phyloP scores from a whole-genome alignment of 768 basidiomycete species.

The Russula griseocarnosa region DNA sequence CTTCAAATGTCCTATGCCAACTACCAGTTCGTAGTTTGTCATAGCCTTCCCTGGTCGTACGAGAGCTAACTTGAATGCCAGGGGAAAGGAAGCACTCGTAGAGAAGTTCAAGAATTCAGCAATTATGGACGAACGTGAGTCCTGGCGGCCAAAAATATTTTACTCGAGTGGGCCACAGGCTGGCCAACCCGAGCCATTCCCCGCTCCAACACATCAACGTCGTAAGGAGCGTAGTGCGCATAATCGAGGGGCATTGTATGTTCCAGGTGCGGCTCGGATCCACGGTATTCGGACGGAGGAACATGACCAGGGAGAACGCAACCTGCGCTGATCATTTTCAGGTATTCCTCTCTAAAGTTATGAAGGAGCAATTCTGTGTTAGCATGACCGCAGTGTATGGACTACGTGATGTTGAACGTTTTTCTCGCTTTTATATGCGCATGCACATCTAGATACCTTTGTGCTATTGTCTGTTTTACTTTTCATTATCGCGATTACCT shows the following conservation, averaged over 20 bases:
- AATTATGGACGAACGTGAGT: slow-evolving; percentile 82
- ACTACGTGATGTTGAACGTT: slow-evolving; percentile 10
- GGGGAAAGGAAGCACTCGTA: slow-evolving; percentile 86
- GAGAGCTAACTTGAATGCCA: slow-evolving; percentile 30
- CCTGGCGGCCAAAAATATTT: slow-evolving; percentile 83
- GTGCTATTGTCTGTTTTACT: slow-evolving; percentile 11
- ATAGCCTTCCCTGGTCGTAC: not conserved
- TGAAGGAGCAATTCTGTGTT: not conserved
- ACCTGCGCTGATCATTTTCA: slow-evolving; percentile 3
- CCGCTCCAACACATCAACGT: slow-evolving; percentile 72
- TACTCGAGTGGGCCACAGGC: slow-evolving; percentile 69
- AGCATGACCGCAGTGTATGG: not conserved
- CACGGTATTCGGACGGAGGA: slow-evolving; percentile 17
- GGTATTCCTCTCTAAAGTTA: not conserved
- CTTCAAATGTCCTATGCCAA: slow-evolving; percentile 91
- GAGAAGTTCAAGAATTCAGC: slow-evolving; percentile 91
- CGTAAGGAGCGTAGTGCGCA: slow-evolving; percentile 80
- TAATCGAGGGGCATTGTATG: slow-evolving; percentile 70
- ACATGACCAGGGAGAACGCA: slow-evolving; percentile 11
- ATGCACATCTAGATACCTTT: slow-evolving; percentile 23
- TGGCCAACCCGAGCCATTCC: slow-evolving; percentile 78
- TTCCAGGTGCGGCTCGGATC: slow-evolving; percentile 31
- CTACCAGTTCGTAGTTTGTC: slow-evolving; percentile 66
- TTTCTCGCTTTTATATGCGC: slow-evolving; percentile 18
- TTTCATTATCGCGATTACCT: slow-evolving; percentile 5